Conservation (phyloP, 768 basidiomycete genomes). For the Phylloporus arenicola region DNA sequence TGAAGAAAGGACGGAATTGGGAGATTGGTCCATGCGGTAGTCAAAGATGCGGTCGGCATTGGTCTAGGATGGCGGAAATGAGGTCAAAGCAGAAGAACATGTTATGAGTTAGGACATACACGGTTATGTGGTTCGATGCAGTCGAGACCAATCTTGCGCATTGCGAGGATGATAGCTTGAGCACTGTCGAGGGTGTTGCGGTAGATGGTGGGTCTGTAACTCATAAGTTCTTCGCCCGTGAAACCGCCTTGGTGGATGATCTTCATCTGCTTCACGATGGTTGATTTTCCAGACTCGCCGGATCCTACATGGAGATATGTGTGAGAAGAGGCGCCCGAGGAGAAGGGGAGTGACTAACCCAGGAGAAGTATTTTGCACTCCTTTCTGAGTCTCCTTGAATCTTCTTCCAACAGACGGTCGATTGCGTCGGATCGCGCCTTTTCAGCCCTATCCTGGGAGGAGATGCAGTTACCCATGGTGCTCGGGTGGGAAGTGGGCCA, state of each 20-base stretch:
- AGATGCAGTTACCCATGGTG: slow-evolving; percentile 67
- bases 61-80: slow-evolving; percentile 24
- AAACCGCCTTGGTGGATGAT: slow-evolving; percentile 95
- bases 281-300: slow-evolving; percentile 92
- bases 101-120: slow-evolving; percentile 9
- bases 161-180: slow-evolving; percentile 77
- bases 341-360: slow-evolving; percentile 47
- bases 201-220: slow-evolving; percentile 75
- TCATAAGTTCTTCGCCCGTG: slow-evolving; percentile 65
- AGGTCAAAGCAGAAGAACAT: neutral
- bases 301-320: slow-evolving; percentile 53
- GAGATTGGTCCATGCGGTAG: slow-evolving; percentile 42
- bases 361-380: slow-evolving; percentile 92
- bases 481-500: neutral
- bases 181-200: slow-evolving; percentile 86
- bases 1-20: slow-evolving; percentile 46
- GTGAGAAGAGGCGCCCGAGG: slow-evolving; percentile 10
- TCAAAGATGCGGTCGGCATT: slow-evolving; percentile 61
- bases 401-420: slow-evolving; percentile 83
- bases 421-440: slow-evolving; percentile 67
- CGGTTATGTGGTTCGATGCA: slow-evolving; percentile 64
- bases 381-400: slow-evolving; percentile 70
- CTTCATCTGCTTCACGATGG: slow-evolving; percentile 99
- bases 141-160: slow-evolving; percentile 82
- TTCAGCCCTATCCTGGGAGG: slow-evolving; percentile 48